Evolutionary conservation across 106 monocot genomes (phyloP).

Genomic region (Apostasia ramifera): DNA sequence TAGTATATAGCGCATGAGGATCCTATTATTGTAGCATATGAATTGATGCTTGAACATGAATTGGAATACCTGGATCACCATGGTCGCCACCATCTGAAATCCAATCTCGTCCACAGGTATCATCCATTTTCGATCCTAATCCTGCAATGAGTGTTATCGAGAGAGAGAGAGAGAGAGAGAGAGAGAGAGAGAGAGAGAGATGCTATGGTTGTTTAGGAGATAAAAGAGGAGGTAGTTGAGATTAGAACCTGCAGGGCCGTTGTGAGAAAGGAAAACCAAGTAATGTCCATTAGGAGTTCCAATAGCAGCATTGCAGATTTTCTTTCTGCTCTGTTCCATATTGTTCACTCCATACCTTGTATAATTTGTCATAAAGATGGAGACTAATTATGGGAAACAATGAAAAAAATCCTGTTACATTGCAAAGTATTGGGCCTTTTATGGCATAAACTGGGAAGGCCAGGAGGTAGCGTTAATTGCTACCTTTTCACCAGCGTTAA

Average conservation of each 20-base stretch:
- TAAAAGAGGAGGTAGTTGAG: background rate
- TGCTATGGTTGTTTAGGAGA: background rate
- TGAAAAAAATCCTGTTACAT: no score
- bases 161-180: background rate
- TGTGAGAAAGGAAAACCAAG: slow-evolving; percentile 76
- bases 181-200: background rate
- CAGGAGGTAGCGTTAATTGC: no score
- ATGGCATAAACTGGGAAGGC: no score
- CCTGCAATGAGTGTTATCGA: slow-evolving; percentile 25
- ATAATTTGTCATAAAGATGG: background rate
- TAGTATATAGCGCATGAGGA: background rate
- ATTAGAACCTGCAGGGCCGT: slow-evolving; percentile 77
- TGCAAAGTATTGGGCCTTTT: no score
- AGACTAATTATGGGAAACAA: no score
- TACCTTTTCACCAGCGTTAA: no score
- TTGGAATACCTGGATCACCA: slow-evolving; percentile 76
- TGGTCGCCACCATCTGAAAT: slow-evolving; percentile 72
- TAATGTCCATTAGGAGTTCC: slow-evolving; percentile 48
- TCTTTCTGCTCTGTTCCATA: slow-evolving; percentile 79
- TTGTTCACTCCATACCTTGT: slow-evolving; percentile 70
- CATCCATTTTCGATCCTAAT: slow-evolving; percentile 52
- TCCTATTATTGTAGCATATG: background rate
- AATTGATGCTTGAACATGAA: background rate
- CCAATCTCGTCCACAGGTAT: slow-evolving; percentile 95
- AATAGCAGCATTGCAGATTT: slow-evolving; percentile 53